Percentiles rank a stretch among this genome's conserved stretches.
These are phyloP conservation scores for Curvularia sp. DNA, from an alignment of 2,329 filamentous ascomycete genomes.

Conservation along the genomic window DNA sequence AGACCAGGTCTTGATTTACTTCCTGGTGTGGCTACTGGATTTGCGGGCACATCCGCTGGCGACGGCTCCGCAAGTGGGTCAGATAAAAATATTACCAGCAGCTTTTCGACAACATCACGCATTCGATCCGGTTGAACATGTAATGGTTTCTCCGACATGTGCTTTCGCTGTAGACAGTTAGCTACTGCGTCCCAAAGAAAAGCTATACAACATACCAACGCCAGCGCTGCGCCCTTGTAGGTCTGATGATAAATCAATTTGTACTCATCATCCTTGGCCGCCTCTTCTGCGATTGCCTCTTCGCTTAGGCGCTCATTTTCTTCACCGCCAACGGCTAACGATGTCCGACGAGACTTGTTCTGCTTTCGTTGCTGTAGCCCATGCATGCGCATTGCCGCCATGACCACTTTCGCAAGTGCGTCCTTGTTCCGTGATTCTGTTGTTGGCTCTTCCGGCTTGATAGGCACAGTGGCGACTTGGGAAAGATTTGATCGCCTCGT, in stretches of 20 bases:
- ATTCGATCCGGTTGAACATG: conserved; percentile 53
- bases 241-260: conserved; percentile 61
- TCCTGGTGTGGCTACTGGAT: conserved; percentile 41
- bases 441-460: conserved; percentile 42
- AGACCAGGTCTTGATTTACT: conserved; percentile 26
- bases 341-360: conserved; percentile 35
- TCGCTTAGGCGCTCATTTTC: conserved; percentile 24
- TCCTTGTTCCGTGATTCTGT: conserved; percentile 57
- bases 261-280: conserved; percentile 57
- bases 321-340: conserved; percentile 29
- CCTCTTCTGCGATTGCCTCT: conserved; percentile 37
- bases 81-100: conserved; percentile 55
- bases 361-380: conserved; percentile 56
- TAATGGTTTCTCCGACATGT: conserved; percentile 49
- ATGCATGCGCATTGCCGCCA: conserved; percentile 62
- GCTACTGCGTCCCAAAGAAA: background rate
- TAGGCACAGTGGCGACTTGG: conserved; percentile 42
- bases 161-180: conserved; percentile 39
- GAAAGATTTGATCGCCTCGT: conserved; percentile 44
- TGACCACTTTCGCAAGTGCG: conserved; percentile 57
- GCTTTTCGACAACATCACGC: conserved; percentile 56
- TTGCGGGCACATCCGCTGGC: conserved; percentile 16
- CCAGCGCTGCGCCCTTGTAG: conserved; percentile 58
- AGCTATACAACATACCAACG: conserved; percentile 44
- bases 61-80: conserved; percentile 51